phyloP scores from a whole-genome alignment of 2,329 filamentous ascomycete species.

The Didymella glomerata region DNA sequence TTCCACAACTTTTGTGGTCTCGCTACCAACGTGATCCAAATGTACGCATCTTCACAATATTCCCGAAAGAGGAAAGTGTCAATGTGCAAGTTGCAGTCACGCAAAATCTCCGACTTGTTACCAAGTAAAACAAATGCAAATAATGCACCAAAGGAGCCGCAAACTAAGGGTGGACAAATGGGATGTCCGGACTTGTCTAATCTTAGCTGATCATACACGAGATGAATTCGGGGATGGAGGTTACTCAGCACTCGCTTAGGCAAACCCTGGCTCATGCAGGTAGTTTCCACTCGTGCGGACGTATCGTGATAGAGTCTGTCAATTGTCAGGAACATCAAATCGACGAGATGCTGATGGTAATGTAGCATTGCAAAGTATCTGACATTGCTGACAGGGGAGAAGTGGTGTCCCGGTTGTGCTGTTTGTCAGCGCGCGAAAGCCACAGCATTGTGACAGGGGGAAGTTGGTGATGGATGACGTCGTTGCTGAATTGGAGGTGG shows the following conservation, averaged over 20 bases:
- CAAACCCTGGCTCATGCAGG: conserved; percentile 16
- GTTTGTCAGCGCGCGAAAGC: conserved; percentile 43
- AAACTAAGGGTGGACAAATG: conserved; percentile 31
- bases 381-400: conserved; percentile 26
- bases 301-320: conserved; percentile 1
- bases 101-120: conserved; percentile 4
- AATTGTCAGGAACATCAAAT: not conserved
- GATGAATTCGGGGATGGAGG: conserved; percentile 27
- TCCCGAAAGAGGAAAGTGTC: not conserved
- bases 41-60: conserved; percentile 16
- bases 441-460: too few relatives aligned
- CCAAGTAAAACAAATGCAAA: not conserved
- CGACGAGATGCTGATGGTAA: not conserved
- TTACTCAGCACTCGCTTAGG: conserved; percentile 46
- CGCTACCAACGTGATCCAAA: conserved; percentile 18
- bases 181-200: conserved; percentile 35
- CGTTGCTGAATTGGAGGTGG: conserved; percentile 20
- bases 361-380: conserved; percentile 9
- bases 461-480: conserved; percentile 14
- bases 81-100: conserved; percentile 2
- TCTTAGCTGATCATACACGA: conserved; percentile 47
- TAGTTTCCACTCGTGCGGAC: conserved; percentile 23
- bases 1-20: conserved; percentile 27
- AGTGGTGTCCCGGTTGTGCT: conserved; percentile 30
- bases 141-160: conserved; percentile 10